phyloP scores from a whole-genome alignment of 371 early-diverging fungal species.

The Capillidium rhysosporum region DNA sequence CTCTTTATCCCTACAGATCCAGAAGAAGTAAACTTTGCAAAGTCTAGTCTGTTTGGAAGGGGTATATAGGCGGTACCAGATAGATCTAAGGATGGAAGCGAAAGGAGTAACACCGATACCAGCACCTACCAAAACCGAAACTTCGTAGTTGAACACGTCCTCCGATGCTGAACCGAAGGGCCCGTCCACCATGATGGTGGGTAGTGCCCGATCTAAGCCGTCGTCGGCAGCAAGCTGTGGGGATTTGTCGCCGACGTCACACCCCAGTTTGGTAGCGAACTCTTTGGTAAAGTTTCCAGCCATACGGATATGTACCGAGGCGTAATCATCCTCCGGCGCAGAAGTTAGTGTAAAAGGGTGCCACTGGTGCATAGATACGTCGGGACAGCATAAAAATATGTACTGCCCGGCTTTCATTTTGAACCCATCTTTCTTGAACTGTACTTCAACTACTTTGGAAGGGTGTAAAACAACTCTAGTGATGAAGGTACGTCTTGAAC shows the following conservation, averaged over 20 bases:
- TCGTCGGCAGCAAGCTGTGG: neutral
- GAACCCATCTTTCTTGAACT: slow-evolving; percentile 38
- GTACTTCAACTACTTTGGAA: slow-evolving; percentile 41
- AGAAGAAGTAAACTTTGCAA: slow-evolving; percentile 35
- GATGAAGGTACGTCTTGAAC: slow-evolving; percentile 36
- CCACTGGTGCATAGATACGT: slow-evolving; percentile 36
- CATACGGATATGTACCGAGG: slow-evolving; percentile 55
- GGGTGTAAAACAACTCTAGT: slow-evolving; percentile 42
- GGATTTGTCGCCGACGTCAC: slow-evolving; percentile 12
- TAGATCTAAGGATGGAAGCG: slow-evolving; percentile 40
- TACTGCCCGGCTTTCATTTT: slow-evolving; percentile 45
- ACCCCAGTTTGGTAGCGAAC: slow-evolving; percentile 31
- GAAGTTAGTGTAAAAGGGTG: slow-evolving; percentile 76
- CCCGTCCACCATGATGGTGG: slow-evolving; percentile 55
- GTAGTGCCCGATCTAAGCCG: slow-evolving; percentile 11
- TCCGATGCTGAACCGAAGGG: slow-evolving; percentile 71
- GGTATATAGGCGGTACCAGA: slow-evolving; percentile 21
- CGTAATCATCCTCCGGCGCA: slow-evolving; percentile 58
- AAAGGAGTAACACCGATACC: slow-evolving; percentile 68
- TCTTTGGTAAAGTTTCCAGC: slow-evolving; percentile 58
- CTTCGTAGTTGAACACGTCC: slow-evolving; percentile 63
- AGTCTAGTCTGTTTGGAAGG: slow-evolving; percentile 15
- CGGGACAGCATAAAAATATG: slow-evolving; percentile 41
- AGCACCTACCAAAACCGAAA: slow-evolving; percentile 49
- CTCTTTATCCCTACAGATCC: slow-evolving; percentile 39